Conservation (phyloP, 345 rosid genomes). For the Sonneratia alba region DNA sequence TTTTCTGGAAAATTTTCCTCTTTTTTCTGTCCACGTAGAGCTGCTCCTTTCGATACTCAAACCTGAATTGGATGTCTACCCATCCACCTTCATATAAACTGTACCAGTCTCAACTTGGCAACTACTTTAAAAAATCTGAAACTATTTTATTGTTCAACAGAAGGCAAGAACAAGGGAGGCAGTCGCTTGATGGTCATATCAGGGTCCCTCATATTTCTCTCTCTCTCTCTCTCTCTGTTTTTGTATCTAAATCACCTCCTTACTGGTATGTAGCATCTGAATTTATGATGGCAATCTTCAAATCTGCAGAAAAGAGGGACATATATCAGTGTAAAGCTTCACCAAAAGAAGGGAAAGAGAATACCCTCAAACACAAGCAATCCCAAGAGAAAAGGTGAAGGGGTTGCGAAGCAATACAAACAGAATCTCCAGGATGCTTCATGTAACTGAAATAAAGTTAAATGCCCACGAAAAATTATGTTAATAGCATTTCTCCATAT, state of each 20-base stretch:
- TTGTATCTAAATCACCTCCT: constrained; percentile 9
- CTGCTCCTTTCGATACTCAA: background rate
- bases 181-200: constrained; percentile 22
- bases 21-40: background rate
- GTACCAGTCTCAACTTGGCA: constrained; percentile 4
- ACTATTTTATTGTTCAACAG: background rate
- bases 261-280: background rate
- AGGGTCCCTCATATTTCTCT: constrained; percentile 54
- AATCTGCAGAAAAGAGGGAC: constrained; percentile 21
- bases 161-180: constrained; percentile 12
- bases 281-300: background rate
- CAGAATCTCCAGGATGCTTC: constrained; percentile 8
- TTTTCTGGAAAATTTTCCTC: constrained; percentile 14
- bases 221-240: background rate
- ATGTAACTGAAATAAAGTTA: no score
- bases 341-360: constrained; percentile 7
- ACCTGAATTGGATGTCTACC: background rate
- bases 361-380: constrained; percentile 59
- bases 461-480: background rate
- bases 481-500: background rate
- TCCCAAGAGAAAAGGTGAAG: constrained; percentile 8
- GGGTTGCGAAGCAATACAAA: constrained; percentile 16
- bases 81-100: constrained; percentile 2
- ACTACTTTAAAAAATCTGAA: background rate
- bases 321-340: background rate